Base-by-base conservation (phyloP, 2,329 filamentous ascomycete genomes). In the Aspergillus sp. region DNA sequence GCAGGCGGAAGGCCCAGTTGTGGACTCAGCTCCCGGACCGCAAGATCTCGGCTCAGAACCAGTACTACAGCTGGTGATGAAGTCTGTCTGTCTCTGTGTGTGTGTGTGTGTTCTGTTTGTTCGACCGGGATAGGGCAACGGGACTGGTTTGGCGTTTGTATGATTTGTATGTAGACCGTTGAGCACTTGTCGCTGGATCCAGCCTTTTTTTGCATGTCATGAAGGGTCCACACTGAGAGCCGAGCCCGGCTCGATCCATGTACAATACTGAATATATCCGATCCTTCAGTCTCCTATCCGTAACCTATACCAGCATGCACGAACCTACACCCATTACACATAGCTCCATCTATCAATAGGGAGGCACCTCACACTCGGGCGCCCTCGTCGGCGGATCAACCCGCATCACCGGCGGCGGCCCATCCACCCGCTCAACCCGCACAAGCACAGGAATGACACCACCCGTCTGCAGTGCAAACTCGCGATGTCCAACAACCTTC, bases 11-110 rank as follows among this genome's bases (percentile, higher is more conserved):
- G 66, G 82, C 86, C 56, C 89, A 89, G 58, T 85, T 93, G 14
- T 97, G 93, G 93, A 83, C 88, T 11, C 90, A 92, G 64, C 77
- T 97, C 49, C 93, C 93, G 6, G 90, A 97, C 71, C 85, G 92
- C 56, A 89, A 88, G 5, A 81, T 99, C 50, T 87, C 87, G 56
- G 86, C 86, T 32, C 92, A 97, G 77, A 83, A 89, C 63, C 93
- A 91, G 68, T 95, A 94, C 72, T 95, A 95, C 74, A 85, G 88
- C 56, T 99, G 93, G 93, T 97, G 87, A 68, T 17, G 31, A 16
- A 34, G 29, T 17, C 21, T n/a, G 32, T 47, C 21, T 54, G 49
- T n/a, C n/a, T n/a, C n/a, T n/a, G n/a, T n/a, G n/a, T n/a, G n/a
- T n/a, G n/a, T n/a, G n/a, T n/a, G n/a, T n/a, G n/a, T n/a, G n/a